Conservation (phyloP, 2,329 filamentous ascomycete genomes). For the Hysterium pulicare region DNA sequence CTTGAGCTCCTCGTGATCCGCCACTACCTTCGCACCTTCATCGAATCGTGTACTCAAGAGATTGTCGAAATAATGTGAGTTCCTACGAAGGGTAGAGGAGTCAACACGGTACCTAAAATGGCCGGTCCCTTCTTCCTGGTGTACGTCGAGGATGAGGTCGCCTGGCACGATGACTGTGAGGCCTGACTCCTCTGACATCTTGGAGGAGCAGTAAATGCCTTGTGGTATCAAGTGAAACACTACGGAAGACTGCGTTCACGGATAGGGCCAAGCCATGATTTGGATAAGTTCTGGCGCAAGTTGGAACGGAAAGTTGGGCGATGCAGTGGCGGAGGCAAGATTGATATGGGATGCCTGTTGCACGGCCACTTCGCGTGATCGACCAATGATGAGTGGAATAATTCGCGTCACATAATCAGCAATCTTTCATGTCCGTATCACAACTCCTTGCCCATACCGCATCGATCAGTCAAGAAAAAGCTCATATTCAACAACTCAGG, state of each 20-base stretch:
- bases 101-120: conserved; percentile 61
- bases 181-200: conserved; percentile 23
- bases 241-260: conserved; percentile 35
- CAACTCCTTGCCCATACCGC: too few relatives aligned
- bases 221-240: conserved; percentile 1
- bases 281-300: background rate
- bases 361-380: too few relatives aligned
- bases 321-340: too few relatives aligned
- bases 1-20: conserved; percentile 50
- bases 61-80: conserved; percentile 68
- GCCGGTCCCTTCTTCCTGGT: conserved; percentile 58
- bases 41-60: conserved; percentile 64
- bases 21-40: conserved; percentile 57
- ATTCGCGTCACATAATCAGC: too few relatives aligned
- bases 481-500: too few relatives aligned
- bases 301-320: too few relatives aligned
- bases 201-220: conserved; percentile 6
- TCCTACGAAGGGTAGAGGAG: conserved; percentile 53
- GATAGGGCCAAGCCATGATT: conserved; percentile 51
- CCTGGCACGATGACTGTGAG: conserved; percentile 57
- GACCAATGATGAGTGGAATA: too few relatives aligned
- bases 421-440: too few relatives aligned
- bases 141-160: conserved; percentile 64
- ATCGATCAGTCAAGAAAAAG: too few relatives aligned
- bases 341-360: too few relatives aligned